phyloP scores from a whole-genome alignment of 306 rosid species.

The Rubus idaeus region DNA sequence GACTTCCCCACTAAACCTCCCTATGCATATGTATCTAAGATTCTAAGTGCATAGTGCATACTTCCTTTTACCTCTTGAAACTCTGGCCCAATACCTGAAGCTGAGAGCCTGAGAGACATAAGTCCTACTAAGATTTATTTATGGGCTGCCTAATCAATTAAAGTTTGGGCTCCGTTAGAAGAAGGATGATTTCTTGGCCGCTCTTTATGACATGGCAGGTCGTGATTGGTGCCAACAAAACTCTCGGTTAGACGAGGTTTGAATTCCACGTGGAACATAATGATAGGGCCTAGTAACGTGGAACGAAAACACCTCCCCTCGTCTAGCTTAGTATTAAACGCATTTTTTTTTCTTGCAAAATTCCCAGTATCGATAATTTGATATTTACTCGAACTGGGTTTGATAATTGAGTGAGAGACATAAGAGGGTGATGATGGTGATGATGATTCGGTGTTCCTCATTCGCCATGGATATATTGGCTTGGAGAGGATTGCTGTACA shows the following conservation, averaged over 20 bases:
- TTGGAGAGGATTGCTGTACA: slow-evolving; percentile 60
- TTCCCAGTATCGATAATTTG: neutral
- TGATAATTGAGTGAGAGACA: neutral
- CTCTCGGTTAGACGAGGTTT: neutral
- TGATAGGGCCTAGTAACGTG: slow-evolving; percentile 55
- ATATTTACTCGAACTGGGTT: neutral
- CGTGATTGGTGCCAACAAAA: neutral
- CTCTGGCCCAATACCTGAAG: too few species aligned
- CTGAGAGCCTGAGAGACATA: too few species aligned
- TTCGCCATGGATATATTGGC: slow-evolving; percentile 54
- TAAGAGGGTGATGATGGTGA: slow-evolving; percentile 23
- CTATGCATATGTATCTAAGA: too few species aligned
- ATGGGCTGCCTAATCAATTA: too few species aligned
- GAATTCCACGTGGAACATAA: slow-evolving; percentile 32
- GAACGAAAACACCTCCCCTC: slow-evolving; percentile 18
- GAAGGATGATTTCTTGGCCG: neutral
- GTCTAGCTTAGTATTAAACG: neutral
- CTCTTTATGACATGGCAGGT: slow-evolving; percentile 20
- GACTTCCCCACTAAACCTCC: too few species aligned
- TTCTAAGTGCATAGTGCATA: too few species aligned
- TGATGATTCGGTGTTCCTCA: slow-evolving; percentile 32
- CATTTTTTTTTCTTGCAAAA: neutral
- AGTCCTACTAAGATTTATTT: too few species aligned
- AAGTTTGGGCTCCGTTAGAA: neutral
- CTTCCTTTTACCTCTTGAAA: too few species aligned